Evolutionary conservation across 2,329 filamentous ascomycete genomes (phyloP).

Genomic region (Fusarium musae): DNA sequence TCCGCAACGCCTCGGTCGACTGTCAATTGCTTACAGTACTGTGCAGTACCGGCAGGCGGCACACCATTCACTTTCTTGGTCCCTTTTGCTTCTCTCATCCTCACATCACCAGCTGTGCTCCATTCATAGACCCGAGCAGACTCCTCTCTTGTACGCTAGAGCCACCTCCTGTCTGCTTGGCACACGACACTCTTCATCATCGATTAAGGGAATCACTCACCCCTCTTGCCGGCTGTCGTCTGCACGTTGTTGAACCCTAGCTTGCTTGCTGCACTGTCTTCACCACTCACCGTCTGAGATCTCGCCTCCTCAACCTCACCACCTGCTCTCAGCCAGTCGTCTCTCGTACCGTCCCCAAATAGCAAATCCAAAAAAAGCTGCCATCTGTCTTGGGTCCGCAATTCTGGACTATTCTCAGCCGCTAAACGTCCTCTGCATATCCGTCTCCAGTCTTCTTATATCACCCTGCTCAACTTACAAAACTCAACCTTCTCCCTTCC

Average conservation of each 20-base stretch:
- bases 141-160: slow-evolving; percentile 38
- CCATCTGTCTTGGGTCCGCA: slow-evolving; percentile 35
- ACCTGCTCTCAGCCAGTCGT: slow-evolving; percentile 39
- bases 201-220: slow-evolving; percentile 44
- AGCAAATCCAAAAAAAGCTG: slow-evolving; percentile 37
- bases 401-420: slow-evolving; percentile 36
- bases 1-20: slow-evolving; percentile 29
- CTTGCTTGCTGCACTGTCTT: slow-evolving; percentile 34
- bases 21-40: slow-evolving; percentile 16
- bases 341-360: slow-evolving; percentile 32
- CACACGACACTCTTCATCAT: slow-evolving; percentile 44
- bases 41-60: background rate
- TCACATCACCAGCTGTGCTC: slow-evolving; percentile 28
- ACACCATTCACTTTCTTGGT: slow-evolving; percentile 26
- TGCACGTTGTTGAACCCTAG: slow-evolving; percentile 32
- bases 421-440: slow-evolving; percentile 41
- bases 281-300: slow-evolving; percentile 32
- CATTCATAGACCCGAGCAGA: slow-evolving; percentile 11
- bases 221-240: slow-evolving; percentile 35
- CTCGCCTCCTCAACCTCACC: slow-evolving; percentile 38
- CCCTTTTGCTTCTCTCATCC: slow-evolving; percentile 23
- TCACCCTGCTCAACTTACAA: slow-evolving; percentile 40
- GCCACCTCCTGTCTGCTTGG: slow-evolving; percentile 37
- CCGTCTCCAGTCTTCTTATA: slow-evolving; percentile 31
- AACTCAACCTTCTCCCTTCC: slow-evolving; percentile 36